Evolutionary conservation across 2,329 filamentous ascomycete species (phyloP), one percentile per base, ranked within the genome.

Genomic region (Dothiorella sarmentorum): DNA sequence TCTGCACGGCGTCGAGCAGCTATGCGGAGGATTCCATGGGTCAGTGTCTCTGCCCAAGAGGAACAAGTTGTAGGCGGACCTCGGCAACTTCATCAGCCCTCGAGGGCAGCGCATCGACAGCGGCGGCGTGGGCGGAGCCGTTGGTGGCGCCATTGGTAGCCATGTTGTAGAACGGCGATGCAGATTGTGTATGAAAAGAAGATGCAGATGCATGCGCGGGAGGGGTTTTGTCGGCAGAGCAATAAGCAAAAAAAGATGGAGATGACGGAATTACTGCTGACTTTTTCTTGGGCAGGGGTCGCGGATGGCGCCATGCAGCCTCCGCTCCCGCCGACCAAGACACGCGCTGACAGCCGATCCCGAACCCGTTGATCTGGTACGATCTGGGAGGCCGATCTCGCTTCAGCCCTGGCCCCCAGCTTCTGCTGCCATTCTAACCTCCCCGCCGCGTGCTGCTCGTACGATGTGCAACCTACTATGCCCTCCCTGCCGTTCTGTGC

Each of bases 1-100:
- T 75, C 72, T 87, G 83, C 49, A 92, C 82, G 3, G 87, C 82
- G 58, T 82, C 78, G 49, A 91, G 80, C 45, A 91, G 81, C 88
- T 91, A 64, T 59, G 63, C 13, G 13, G 5, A 43, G 44, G 11
- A 22, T 27, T 15, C 22, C 26, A 33, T 29, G 15, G 29, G 44
- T 51, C 56, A 58, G 43, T 17, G 26, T 20, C 18, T 40, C 26
- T 38, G 37, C 3, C 6, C 51, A n/a, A 37, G 37, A 35, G 53
- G 20, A 43, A 56, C 3, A 22, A 17, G n/a, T 17, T 42, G 31
- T 24, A 24, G 38, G 27, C 66, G 45, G 67, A 74, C 72, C 59
- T 74, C 71, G 65, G 73, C 67, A 56, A 72, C 71, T 62, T 75
- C 72, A 27, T 71, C 69, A 11, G 72, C 69, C 20, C 71, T 66